Evolutionary conservation across 192 early-diverging fungal genomes (phyloP).

Genomic region (Coemansia umbellata): DNA sequence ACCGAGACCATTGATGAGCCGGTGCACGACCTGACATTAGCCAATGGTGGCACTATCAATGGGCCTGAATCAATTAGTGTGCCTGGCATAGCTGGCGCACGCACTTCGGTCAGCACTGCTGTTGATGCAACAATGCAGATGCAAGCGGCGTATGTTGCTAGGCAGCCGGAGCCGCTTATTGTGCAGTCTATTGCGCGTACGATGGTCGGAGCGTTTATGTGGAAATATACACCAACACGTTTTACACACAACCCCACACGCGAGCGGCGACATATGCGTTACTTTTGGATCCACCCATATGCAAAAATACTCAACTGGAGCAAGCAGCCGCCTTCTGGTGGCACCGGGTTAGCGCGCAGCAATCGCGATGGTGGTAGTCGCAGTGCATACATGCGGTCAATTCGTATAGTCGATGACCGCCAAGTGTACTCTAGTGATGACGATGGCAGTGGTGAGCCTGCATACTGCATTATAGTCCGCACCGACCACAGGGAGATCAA

Average conservation of each 20-base stretch:
- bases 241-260: slow-evolving; percentile 48
- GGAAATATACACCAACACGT: slow-evolving; percentile 64
- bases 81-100: background rate
- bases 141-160: slow-evolving; percentile 14
- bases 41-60: background rate
- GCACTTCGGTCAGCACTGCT: slow-evolving; percentile 21
- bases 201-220: slow-evolving; percentile 74
- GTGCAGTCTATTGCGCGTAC: slow-evolving; percentile 69
- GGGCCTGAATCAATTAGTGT: background rate
- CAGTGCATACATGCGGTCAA: slow-evolving; percentile 63
- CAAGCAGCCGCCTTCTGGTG: slow-evolving; percentile 53
- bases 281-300: slow-evolving; percentile 81
- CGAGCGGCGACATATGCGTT: slow-evolving; percentile 65
- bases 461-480: slow-evolving; percentile 60
- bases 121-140: slow-evolving; percentile 21
- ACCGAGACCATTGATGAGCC: background rate
- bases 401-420: slow-evolving; percentile 55
- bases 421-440: slow-evolving; percentile 6
- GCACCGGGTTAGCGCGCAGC: slow-evolving; percentile 24
- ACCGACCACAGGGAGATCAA: slow-evolving; percentile 72
- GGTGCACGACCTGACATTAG: background rate
- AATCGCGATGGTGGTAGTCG: slow-evolving; percentile 32
- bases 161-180: slow-evolving; percentile 58
- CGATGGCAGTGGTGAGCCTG: slow-evolving; percentile 40
- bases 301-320: slow-evolving; percentile 77